These are phyloP conservation scores for Sporothrix euskadiensis DNA, from an alignment of 2,329 filamentous ascomycete species.

Conservation along the genomic window DNA sequence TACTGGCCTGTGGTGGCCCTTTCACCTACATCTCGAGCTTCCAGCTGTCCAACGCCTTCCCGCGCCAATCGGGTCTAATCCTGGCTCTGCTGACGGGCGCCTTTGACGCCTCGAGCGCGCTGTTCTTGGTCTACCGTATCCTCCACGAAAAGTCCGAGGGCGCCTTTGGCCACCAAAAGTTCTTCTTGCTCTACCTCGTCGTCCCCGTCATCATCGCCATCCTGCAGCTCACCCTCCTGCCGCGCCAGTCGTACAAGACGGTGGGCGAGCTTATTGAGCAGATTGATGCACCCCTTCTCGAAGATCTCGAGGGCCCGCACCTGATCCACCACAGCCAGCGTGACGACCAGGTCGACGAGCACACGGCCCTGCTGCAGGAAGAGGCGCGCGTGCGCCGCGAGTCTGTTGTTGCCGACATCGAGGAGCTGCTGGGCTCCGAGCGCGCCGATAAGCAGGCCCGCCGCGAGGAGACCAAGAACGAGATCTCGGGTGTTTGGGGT, in stretches of 20 bases:
- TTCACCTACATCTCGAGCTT: slow-evolving; percentile 83
- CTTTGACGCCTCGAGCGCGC: slow-evolving; percentile 78
- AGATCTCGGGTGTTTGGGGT: slow-evolving; percentile 79
- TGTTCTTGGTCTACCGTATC: slow-evolving; percentile 74
- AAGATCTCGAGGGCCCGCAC: slow-evolving; percentile 6
- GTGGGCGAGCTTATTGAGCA: slow-evolving; percentile 78
- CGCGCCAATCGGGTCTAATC: slow-evolving; percentile 73
- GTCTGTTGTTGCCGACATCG: slow-evolving; percentile 68
- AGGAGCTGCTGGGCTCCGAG: slow-evolving; percentile 67
- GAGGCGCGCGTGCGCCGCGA: slow-evolving; percentile 62
- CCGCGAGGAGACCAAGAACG: slow-evolving; percentile 68
- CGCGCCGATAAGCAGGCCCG: slow-evolving; percentile 63
- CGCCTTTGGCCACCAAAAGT: slow-evolving; percentile 62
- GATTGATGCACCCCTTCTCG: slow-evolving; percentile 55
- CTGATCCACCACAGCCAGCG: slow-evolving; percentile 32
- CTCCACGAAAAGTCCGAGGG: slow-evolving; percentile 58
- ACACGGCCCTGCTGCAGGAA: slow-evolving; percentile 55
- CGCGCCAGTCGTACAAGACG: slow-evolving; percentile 76
- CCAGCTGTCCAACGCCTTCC: slow-evolving; percentile 82
- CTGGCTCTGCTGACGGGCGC: slow-evolving; percentile 77
- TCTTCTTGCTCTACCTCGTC: slow-evolving; percentile 71
- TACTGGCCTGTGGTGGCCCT: slow-evolving; percentile 75
- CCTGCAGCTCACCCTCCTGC: slow-evolving; percentile 71
- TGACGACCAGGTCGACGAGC: slow-evolving; percentile 59
- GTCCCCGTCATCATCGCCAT: slow-evolving; percentile 68